Percentiles rank a stretch among this genome's conserved stretches.
Evolutionary conservation across 768 basidiomycete species (phyloP).

Genomic region (Auriscalpium orientale): DNA sequence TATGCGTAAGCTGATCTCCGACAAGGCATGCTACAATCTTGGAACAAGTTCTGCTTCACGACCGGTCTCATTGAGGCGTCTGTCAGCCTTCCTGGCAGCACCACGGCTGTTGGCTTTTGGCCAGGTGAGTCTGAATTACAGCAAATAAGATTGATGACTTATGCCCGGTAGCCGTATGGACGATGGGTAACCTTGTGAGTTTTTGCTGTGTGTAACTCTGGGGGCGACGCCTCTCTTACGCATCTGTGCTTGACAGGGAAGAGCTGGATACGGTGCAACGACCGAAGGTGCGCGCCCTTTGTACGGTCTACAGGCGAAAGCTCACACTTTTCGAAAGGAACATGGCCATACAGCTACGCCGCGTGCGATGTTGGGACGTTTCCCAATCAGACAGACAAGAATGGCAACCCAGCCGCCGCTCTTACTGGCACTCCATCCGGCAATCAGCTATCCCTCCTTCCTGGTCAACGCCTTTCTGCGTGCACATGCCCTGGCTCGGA

Average conservation of each 20-base stretch:
- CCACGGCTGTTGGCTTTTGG: slow-evolving; percentile 68
- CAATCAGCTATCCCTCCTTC: slow-evolving; percentile 60
- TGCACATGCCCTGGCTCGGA: slow-evolving; percentile 84
- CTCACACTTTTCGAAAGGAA: slow-evolving; percentile 24
- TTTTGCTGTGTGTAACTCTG: background rate
- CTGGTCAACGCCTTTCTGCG: slow-evolving; percentile 79
- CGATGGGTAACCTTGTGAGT: slow-evolving; percentile 60
- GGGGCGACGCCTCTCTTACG: too few species aligned
- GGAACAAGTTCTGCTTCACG: slow-evolving; percentile 95
- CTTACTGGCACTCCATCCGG: slow-evolving; percentile 45
- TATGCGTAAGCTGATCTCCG: background rate
- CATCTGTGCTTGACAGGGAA: slow-evolving; percentile 37
- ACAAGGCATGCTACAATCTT: slow-evolving; percentile 57
- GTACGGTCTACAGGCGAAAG: background rate
- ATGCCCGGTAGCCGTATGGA: slow-evolving; percentile 47
- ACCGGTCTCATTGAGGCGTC: slow-evolving; percentile 85
- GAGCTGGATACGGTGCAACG: slow-evolving; percentile 85
- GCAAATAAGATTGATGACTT: background rate
- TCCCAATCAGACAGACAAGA: slow-evolving; percentile 63
- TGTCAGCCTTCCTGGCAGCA: slow-evolving; percentile 65
- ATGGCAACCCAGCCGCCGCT: slow-evolving; percentile 51
- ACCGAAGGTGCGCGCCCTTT: slow-evolving; percentile 52
- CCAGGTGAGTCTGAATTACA: slow-evolving; percentile 47
- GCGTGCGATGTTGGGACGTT: slow-evolving; percentile 83
- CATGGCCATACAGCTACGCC: slow-evolving; percentile 80